Conservation (phyloP, 2,329 filamentous ascomycete genomes). For the Penicillium sp. region DNA sequence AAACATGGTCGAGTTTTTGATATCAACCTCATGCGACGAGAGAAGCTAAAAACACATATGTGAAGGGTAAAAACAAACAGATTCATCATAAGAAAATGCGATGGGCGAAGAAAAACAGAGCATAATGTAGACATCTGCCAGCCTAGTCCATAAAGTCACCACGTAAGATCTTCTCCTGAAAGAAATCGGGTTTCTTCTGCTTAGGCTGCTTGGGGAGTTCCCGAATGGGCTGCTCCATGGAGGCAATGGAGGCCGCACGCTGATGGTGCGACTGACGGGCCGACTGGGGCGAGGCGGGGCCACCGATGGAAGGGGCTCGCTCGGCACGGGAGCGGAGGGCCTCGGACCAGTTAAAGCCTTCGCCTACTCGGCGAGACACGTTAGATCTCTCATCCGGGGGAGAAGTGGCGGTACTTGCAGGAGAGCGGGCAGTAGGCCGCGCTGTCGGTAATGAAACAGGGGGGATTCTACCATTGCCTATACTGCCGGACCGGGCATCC, state of each 20-base stretch:
- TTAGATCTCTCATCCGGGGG: slow-evolving; percentile 43
- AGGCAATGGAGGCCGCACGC: slow-evolving; percentile 46
- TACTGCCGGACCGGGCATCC: slow-evolving; percentile 67
- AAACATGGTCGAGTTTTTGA: background rate
- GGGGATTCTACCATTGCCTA: slow-evolving; percentile 59
- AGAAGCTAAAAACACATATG: slow-evolving; percentile 5
- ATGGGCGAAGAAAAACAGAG: background rate
- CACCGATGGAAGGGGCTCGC: slow-evolving; percentile 58
- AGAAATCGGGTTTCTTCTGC: slow-evolving; percentile 78
- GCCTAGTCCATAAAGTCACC: slow-evolving; percentile 93
- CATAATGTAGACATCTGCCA: background rate
- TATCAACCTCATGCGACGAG: background rate
- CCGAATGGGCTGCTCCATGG: slow-evolving; percentile 56
- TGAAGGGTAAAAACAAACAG: background rate
- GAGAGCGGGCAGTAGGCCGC: slow-evolving; percentile 26
- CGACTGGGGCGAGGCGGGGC: slow-evolving; percentile 43
- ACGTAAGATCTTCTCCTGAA: slow-evolving; percentile 95
- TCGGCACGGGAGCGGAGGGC: slow-evolving; percentile 90
- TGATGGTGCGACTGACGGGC: slow-evolving; percentile 41
- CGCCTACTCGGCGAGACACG: slow-evolving; percentile 61
- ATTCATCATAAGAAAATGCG: background rate
- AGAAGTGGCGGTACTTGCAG: slow-evolving; percentile 39
- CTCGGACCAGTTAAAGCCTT: slow-evolving; percentile 96
- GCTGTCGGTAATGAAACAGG: slow-evolving; percentile 30
- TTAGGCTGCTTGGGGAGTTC: slow-evolving; percentile 48